Evolutionary conservation across 148 eudicot species (phyloP).

Genomic region (Camellia granthamiana): DNA sequence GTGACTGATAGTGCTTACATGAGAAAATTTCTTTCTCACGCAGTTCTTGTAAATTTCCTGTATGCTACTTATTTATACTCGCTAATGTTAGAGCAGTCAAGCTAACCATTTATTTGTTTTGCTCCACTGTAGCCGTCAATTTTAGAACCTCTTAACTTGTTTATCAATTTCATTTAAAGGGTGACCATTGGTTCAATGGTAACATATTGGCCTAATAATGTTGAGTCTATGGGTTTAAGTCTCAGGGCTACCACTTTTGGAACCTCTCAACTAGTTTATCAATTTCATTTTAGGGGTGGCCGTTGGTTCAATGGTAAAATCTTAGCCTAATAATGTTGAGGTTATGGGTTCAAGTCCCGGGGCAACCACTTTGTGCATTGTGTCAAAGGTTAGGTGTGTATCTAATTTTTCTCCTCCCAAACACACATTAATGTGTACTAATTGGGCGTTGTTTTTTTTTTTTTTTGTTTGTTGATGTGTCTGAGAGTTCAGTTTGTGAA

Average conservation of each 20-base stretch:
- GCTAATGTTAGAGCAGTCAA: not conserved
- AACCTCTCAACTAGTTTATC: not conserved
- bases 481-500: not conserved
- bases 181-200: too few relatives aligned
- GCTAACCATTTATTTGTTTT: not conserved
- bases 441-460: too few relatives aligned
- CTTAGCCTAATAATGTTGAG: too few relatives aligned
- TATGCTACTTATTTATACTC: not conserved
- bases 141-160: not conserved
- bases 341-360: too few relatives aligned
- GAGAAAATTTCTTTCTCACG: not conserved
- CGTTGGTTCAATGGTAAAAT: too few relatives aligned
- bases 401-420: too few relatives aligned
- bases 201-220: too few relatives aligned
- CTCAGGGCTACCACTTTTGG: not conserved
- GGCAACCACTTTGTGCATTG: too few relatives aligned
- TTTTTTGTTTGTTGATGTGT: not conserved
- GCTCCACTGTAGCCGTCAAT: not conserved
- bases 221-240: too few relatives aligned
- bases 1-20: not conserved
- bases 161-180: not conserved
- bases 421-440: too few relatives aligned
- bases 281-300: not conserved
- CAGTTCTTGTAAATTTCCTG: not conserved
- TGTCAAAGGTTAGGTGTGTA: too few relatives aligned